These are phyloP conservation scores for Eutypella sp. DNA, from an alignment of 2,329 filamentous ascomycete genomes.

Conservation along the genomic window DNA sequence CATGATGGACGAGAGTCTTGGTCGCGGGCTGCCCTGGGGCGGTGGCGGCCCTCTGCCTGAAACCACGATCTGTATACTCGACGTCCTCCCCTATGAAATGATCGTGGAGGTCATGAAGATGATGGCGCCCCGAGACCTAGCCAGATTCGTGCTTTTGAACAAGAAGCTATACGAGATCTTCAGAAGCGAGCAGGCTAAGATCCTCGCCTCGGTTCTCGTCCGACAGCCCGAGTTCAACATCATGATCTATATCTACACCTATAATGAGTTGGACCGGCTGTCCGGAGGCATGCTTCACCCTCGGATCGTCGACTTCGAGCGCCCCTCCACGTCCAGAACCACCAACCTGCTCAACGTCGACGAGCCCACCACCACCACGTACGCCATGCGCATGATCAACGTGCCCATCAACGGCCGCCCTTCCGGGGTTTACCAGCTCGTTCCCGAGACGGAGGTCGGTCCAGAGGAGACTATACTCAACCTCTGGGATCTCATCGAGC, in stretches of 20 bases:
- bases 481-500: slow-evolving; percentile 18
- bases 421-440: too few relatives aligned
- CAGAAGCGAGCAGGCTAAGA: slow-evolving; percentile 31
- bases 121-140: slow-evolving; percentile 37
- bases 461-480: slow-evolving; percentile 19
- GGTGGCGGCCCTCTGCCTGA: too few relatives aligned
- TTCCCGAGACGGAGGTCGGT: too few relatives aligned
- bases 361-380: slow-evolving; percentile 7
- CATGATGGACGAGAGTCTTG: too few relatives aligned
- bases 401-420: too few relatives aligned
- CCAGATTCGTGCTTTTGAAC: slow-evolving; percentile 33
- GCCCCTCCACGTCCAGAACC: too few relatives aligned
- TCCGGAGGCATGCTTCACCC: slow-evolving; percentile 20
- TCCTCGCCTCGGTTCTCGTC: slow-evolving; percentile 38
- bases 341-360: too few relatives aligned
- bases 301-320: slow-evolving; percentile 18
- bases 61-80: too few relatives aligned
- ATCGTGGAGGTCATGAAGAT: slow-evolving; percentile 43
- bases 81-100: slow-evolving; percentile 40
- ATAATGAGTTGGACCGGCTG: slow-evolving; percentile 26
- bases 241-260: slow-evolving; percentile 43
- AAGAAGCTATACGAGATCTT: slow-evolving; percentile 37
- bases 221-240: slow-evolving; percentile 38
- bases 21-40: too few relatives aligned
- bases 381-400: too few relatives aligned